Conservation (phyloP, 208 protist genomes). For the Lotmaria passim region DNA sequence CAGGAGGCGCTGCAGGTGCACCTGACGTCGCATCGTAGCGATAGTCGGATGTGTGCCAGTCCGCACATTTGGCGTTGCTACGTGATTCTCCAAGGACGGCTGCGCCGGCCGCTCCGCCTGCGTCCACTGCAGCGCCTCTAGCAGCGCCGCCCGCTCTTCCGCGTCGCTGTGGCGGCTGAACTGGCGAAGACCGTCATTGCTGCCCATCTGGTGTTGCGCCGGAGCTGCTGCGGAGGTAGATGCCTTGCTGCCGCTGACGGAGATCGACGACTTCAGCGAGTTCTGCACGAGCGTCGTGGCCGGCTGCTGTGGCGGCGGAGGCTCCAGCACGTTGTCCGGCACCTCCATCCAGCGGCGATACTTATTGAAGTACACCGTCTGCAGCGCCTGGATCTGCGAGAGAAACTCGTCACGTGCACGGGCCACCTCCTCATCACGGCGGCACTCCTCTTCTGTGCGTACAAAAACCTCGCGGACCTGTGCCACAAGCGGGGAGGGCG, state of each 20-base stretch:
- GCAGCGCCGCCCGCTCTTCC: conserved; percentile 36
- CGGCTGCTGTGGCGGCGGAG: not conserved
- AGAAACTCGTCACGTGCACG: conserved; percentile 77
- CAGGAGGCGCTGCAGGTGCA: conserved; percentile 38
- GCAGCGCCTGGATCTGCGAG: conserved; percentile 73
- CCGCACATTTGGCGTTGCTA: not conserved
- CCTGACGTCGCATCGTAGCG: conserved; percentile 31
- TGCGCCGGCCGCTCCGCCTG: not conserved
- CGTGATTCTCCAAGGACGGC: not conserved
- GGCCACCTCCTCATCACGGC: conserved; percentile 51
- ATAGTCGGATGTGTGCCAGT: not conserved
- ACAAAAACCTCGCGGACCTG: conserved; percentile 50
- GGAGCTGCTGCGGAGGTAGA: not conserved
- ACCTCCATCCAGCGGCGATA: conserved; percentile 88
- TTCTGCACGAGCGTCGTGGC: too few species aligned
- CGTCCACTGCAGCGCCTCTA: conserved; percentile 16
- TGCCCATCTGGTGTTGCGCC: not conserved
- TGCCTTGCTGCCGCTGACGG: not conserved
- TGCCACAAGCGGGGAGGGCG: not conserved
- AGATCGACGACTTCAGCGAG: conserved; percentile 2
- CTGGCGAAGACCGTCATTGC: not conserved
- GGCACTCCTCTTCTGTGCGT: conserved; percentile 51
- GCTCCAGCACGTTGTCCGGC: conserved; percentile 57
- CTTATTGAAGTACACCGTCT: conserved; percentile 74
- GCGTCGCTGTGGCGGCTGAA: conserved; percentile 15